Evolutionary conservation across 768 basidiomycete genomes (phyloP).

Genomic region (Leccinum barrowsii): DNA sequence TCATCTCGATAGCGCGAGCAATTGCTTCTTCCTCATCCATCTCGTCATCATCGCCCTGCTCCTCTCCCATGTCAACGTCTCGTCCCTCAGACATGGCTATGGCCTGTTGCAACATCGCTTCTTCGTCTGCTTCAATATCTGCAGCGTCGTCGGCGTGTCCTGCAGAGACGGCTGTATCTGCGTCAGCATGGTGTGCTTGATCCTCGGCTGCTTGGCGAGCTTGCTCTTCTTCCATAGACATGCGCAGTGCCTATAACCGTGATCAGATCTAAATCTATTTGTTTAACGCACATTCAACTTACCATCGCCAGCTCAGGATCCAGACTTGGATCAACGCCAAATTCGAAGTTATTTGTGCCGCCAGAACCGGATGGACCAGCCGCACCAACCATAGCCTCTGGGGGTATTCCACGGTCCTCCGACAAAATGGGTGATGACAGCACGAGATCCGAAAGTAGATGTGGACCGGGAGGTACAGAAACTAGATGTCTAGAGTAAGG

Average conservation of each 20-base stretch:
- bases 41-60: constrained; percentile 62
- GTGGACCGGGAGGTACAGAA: constrained; percentile 69
- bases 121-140: constrained; percentile 70
- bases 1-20: constrained; percentile 88
- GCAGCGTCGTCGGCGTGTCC: constrained; percentile 31
- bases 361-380: constrained; percentile 48
- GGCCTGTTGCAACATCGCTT: constrained; percentile 71
- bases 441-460: constrained; percentile 80
- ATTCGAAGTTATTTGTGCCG: constrained; percentile 65
- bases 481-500: constrained; percentile 66
- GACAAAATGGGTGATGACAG: constrained; percentile 79
- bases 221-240: constrained; percentile 95
- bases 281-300: constrained; percentile 17
- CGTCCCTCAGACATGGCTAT: constrained; percentile 67
- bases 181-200: constrained; percentile 28
- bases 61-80: constrained; percentile 47
- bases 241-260: constrained; percentile 73
- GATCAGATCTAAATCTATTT: neutral
- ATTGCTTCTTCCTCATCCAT: constrained; percentile 88
- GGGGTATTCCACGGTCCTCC: constrained; percentile 73
- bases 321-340: constrained; percentile 90
- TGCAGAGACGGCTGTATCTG: constrained; percentile 22
- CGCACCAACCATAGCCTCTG: constrained; percentile 49
- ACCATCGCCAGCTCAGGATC: constrained; percentile 98
- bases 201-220: constrained; percentile 63